A percentile compares a stretch with the other conserved stretches of the same genome.
phyloP scores from a whole-genome alignment of 164 flowering plant genomes.

The Macadamia integrifolia region DNA sequence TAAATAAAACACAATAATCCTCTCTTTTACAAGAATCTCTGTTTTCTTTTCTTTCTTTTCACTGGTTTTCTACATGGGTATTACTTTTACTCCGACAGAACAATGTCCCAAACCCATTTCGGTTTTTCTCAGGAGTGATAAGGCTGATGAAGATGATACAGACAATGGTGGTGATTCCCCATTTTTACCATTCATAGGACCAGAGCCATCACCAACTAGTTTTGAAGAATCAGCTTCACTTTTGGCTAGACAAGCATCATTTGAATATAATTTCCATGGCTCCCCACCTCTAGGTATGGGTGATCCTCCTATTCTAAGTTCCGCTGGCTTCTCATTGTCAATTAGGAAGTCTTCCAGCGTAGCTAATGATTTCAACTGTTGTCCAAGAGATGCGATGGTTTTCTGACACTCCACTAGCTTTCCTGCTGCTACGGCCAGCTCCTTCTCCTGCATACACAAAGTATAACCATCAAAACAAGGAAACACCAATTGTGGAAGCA shows the following conservation, averaged over 20 bases:
- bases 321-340: conserved; percentile 49
- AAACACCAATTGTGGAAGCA: background rate
- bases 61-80: conserved; percentile 16
- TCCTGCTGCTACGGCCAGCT: conserved; percentile 68
- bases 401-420: conserved; percentile 91
- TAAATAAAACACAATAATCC: background rate
- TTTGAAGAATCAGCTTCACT: conserved; percentile 18
- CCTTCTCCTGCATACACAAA: conserved; percentile 52
- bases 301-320: conserved; percentile 24
- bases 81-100: conserved; percentile 51
- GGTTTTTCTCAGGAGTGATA: conserved; percentile 39
- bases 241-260: conserved; percentile 27
- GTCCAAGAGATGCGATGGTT: conserved; percentile 82
- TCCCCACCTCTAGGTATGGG: conserved; percentile 25
- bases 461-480: background rate
- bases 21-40: background rate
- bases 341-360: conserved; percentile 72
- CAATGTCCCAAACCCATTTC: conserved; percentile 55
- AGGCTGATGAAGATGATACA: conserved; percentile 37
- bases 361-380: conserved; percentile 74
- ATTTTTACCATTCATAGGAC: conserved; percentile 22
- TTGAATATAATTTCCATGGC: conserved; percentile 31
- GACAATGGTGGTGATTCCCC: conserved; percentile 39
- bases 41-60: background rate
- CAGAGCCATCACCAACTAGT: conserved; percentile 11